phyloP scores from a whole-genome alignment of 768 basidiomycete genomes.

The Lactarius quietus region DNA sequence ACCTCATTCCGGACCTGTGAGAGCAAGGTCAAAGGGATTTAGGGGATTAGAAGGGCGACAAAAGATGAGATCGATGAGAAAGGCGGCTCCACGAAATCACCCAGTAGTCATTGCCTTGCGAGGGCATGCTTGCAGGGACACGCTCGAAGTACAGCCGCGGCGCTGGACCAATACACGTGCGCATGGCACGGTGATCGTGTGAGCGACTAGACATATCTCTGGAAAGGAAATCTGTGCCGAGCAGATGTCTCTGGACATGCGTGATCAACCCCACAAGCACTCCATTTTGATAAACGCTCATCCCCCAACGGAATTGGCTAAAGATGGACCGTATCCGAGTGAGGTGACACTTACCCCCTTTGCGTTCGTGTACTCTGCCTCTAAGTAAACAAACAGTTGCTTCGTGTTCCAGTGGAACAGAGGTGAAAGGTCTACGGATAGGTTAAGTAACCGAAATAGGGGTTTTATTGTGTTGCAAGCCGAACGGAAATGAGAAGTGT shows the following conservation, averaged over 20 bases:
- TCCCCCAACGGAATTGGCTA: not conserved
- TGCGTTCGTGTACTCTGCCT: slow-evolving; percentile 74
- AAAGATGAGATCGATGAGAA: not conserved
- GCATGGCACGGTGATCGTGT: slow-evolving; percentile 8
- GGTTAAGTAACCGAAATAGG: slow-evolving; percentile 3
- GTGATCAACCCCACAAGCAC: not conserved
- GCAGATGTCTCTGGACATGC: not conserved
- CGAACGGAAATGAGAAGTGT: not conserved
- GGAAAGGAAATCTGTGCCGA: not conserved
- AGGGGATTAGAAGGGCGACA: slow-evolving; percentile 1
- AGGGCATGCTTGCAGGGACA: not conserved
- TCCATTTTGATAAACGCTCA: not conserved
- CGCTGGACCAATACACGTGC: not conserved
- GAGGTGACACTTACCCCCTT: slow-evolving; percentile 55
- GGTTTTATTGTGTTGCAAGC: slow-evolving; percentile 3
- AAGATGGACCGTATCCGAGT: not conserved
- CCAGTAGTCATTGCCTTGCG: not conserved
- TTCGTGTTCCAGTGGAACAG: slow-evolving; percentile 98
- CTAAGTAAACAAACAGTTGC: slow-evolving; percentile 83
- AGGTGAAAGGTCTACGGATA: slow-evolving; percentile 64
- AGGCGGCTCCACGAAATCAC: not conserved
- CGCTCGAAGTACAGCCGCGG: not conserved
- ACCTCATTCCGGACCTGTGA: slow-evolving; percentile 66
- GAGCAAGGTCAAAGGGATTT: slow-evolving; percentile 6
- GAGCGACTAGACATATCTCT: not conserved